Base-by-base conservation (phyloP, 2,329 filamentous ascomycete species). In the Albifimbria verrucaria region DNA sequence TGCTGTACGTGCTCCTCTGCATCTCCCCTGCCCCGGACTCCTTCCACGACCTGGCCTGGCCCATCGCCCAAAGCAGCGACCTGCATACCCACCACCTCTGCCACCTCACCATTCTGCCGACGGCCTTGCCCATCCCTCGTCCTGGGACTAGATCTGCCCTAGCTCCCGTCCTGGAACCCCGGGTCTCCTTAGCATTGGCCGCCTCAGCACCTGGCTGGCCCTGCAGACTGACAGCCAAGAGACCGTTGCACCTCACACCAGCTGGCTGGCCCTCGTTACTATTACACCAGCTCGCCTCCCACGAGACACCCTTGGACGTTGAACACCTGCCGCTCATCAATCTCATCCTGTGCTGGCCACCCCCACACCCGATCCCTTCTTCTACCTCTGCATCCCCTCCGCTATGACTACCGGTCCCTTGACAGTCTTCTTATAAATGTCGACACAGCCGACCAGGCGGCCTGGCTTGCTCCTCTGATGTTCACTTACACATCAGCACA, bases 381-480 rank as follows among this genome's bases (percentile, higher is more conserved):
- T 56, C 58, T 45, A 58, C 55, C 48, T 52, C 54, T 65, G 54
- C 60, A 58, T 54, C 59, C 59, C 62, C 64, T 59, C 59, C 65
- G 68, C 64, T 58, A 71, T 71, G 69, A 67, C 67, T 68, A 59
- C 59, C 60, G 61, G 61, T 57, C 59, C 64, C 59, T 62, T 59
- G 54, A 42, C 20, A 36, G 48, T 62, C 59, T n/a, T n/a, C n/a
- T 68, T 68, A 71, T 72, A 72, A 69, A 70, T 64, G 66, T 68
- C 66, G 59, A 68, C 61, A 56, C 66, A 61, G 66, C 67, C 67
- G 65, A 61, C 58, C 55, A 67, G 58, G 57, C 60, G 60, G 57
- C 56, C 55, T 57, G 55, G 55, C 57, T 59, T 51, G 51, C 58
- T 58, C 54, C 56, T 57, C 54, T 59, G 55, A 60, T 64, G 59